These are phyloP conservation scores for Flaveria robusta DNA, from an alignment of 129 eudicot species.

Conservation along the genomic window DNA sequence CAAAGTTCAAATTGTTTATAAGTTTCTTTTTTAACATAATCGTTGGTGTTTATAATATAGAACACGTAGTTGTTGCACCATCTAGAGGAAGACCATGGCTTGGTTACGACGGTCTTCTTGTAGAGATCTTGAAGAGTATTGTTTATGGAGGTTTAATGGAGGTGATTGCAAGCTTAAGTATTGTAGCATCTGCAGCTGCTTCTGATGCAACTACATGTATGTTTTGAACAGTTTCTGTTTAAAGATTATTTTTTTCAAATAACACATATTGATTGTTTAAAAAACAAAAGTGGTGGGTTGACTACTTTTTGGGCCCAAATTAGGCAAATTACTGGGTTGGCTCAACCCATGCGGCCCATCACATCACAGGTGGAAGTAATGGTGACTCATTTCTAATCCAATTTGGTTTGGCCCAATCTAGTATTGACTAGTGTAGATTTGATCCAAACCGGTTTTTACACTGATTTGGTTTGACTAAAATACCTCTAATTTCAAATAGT, in stretches of 20 bases:
- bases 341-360: too few relatives aligned
- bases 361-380: too few relatives aligned
- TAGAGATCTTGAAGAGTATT: conserved; percentile 57
- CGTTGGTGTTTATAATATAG: conserved; percentile 16
- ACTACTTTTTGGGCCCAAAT: too few relatives aligned
- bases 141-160: conserved; percentile 58
- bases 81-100: conserved; percentile 28
- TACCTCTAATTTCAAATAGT: too few relatives aligned
- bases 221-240: background rate
- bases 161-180: conserved; percentile 50
- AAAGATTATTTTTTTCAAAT: background rate
- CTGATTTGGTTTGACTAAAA: too few relatives aligned
- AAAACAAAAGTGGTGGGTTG: too few relatives aligned
- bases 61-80: background rate
- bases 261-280: background rate
- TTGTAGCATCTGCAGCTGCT: conserved; percentile 66
- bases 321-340: too few relatives aligned
- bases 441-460: too few relatives aligned
- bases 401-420: too few relatives aligned
- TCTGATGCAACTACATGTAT: conserved; percentile 48
- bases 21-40: background rate
- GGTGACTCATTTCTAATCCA: too few relatives aligned
- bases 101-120: conserved; percentile 30
- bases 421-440: too few relatives aligned
- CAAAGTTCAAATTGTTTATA: background rate